These are phyloP conservation scores for Pseudotulostoma volvatum DNA, from an alignment of 495 filamentous ascomycete species.

Conservation along the genomic window DNA sequence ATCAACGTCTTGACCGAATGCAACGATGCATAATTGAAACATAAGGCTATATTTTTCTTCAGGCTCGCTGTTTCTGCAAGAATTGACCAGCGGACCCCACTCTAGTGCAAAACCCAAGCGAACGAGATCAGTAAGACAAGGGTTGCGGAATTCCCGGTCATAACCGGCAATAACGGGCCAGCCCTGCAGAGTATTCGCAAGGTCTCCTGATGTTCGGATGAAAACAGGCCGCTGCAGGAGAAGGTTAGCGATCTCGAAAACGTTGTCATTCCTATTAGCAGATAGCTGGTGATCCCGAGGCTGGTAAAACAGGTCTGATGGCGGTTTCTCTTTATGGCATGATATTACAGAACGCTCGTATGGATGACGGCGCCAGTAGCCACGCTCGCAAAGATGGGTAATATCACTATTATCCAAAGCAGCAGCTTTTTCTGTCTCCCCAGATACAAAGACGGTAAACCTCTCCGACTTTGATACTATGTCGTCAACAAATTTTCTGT, in stretches of 20 bases:
- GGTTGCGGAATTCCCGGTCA: conserved; percentile 10
- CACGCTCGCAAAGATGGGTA: conserved; percentile 19
- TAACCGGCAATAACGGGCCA: conserved; percentile 28
- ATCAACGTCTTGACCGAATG: conserved; percentile 17
- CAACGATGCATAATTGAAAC: conserved; percentile 26
- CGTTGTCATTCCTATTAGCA: conserved; percentile 4
- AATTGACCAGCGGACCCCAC: conserved; percentile 28
- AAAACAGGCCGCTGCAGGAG: conserved; percentile 13
- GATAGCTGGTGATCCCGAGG: conserved; percentile 4
- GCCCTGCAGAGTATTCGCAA: conserved; percentile 16
- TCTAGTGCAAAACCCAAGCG: conserved; percentile 15
- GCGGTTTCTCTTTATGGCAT: not conserved
- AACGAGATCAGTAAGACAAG: conserved; percentile 17
- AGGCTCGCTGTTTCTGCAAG: conserved; percentile 7
- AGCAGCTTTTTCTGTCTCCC: not conserved
- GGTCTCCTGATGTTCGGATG: conserved; percentile 10
- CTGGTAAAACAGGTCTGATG: conserved; percentile 5
- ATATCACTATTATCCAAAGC: not conserved
- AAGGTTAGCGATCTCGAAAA: conserved; percentile 15
- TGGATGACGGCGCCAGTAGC: conserved; percentile 17
- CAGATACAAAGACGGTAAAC: conserved; percentile 14
- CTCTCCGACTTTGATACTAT: conserved; percentile 26
- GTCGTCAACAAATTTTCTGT: conserved; percentile 16
- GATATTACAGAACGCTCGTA: conserved; percentile 19
- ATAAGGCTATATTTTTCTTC: conserved; percentile 21